A percentile compares a stretch with the other conserved stretches of the same genome.
phyloP scores from a whole-genome alignment of 495 filamentous ascomycete species.

The Neurospora sp. region DNA sequence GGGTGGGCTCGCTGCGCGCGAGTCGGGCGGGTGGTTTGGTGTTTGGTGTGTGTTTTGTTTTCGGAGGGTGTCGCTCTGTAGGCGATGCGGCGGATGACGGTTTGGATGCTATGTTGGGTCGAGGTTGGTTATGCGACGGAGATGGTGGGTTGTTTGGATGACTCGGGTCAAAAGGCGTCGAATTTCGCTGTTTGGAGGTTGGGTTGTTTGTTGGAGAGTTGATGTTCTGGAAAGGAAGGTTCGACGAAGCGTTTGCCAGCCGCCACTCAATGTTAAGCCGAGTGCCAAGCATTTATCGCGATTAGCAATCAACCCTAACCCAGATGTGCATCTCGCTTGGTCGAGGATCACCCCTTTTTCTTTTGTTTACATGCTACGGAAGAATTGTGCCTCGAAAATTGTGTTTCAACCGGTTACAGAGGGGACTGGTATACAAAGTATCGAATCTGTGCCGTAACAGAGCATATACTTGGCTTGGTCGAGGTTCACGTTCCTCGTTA shows the following conservation, averaged over 20 bases:
- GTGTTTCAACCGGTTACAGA: background rate
- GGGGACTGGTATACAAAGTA: background rate
- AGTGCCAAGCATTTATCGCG: background rate
- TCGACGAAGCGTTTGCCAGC: background rate
- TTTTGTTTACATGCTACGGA: background rate
- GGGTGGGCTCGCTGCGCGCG: constrained; percentile 13
- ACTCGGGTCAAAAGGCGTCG: background rate
- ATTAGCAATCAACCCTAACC: background rate
- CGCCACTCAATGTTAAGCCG: background rate
- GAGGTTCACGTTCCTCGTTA: background rate
- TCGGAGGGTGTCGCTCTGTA: background rate
- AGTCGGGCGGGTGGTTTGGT: constrained; percentile 9
- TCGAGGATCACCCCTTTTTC: background rate
- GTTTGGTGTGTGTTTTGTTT: background rate
- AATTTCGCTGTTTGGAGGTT: background rate
- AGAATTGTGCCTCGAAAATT: background rate
- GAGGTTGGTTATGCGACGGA: background rate
- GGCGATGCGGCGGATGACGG: background rate
- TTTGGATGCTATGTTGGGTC: background rate
- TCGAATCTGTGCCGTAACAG: background rate
- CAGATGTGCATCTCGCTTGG: background rate
- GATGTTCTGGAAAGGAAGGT: background rate
- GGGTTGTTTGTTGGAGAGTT: background rate
- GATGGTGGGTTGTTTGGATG: background rate
- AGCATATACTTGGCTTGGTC: background rate